Evolutionary conservation across 306 rosid species (phyloP).

Genomic region (Pyrus communis): DNA sequence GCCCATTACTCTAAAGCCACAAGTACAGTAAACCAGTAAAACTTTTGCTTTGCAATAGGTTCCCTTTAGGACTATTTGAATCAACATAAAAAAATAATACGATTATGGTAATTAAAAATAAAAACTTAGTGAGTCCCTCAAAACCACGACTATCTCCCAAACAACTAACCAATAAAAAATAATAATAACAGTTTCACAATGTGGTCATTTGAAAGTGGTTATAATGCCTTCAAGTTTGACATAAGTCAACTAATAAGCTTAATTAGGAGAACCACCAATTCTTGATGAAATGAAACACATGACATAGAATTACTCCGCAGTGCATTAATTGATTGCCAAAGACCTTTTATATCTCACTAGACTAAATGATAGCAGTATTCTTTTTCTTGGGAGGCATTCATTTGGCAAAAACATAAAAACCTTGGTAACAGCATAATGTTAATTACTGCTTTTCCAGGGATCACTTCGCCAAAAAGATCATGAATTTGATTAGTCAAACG

Average conservation of each 20-base stretch:
- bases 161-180: neutral
- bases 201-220: neutral
- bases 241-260: neutral
- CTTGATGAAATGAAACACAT: neutral
- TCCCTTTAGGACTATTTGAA: neutral
- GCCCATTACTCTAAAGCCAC: constrained; percentile 48
- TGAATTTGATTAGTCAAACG: neutral
- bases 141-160: neutral
- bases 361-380: neutral
- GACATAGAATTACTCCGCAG: neutral
- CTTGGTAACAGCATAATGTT: neutral
- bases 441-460: neutral
- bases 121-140: neutral
- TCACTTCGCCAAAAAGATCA: neutral
- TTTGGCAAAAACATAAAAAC: neutral
- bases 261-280: neutral
- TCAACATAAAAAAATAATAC: neutral
- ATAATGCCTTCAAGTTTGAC: neutral
- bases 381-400: neutral
- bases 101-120: neutral
- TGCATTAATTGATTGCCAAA: neutral
- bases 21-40: constrained; percentile 12
- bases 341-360: neutral
- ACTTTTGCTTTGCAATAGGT: neutral
- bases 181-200: neutral